Evolutionary conservation across 1,284 basidiomycete genomes (phyloP), one percentile per base, ranked within the genome.

Genomic region (Anthracocystis walkeri): DNA sequence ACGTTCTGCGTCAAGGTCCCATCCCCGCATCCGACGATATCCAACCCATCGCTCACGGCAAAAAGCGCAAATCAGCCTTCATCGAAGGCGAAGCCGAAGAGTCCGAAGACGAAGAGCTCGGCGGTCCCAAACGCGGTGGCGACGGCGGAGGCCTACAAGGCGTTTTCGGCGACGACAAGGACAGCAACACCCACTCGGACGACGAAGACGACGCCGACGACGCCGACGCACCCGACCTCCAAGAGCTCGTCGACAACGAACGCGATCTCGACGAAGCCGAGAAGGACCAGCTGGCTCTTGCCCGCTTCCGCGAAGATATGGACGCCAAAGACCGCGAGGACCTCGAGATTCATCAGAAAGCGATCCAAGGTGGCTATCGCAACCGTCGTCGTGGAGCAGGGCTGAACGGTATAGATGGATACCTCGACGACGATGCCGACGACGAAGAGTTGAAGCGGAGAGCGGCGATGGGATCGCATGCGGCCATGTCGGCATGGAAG

Each of bases 1-100:
- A 68, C 44, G 67, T 67, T 7, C 46, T 68, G 16, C 64, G 66
- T 12, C 20, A 42, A 51, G 57, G 60, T 2, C 54, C 53, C 12
- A 21, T 50, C 4, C 42, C 41, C 2, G 20, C 29, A 2, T 11
- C 33, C 8, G 51, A 48, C 38, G 44, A 50, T 25, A 38, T 50
- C 21, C 57, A 38, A 18, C 25, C 41, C 14, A 21, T n/a, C 11
- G 33, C 20, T 14, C 58, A 54, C 14, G 25, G 45, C 38, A 74
- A 74, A 57, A 79, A 72, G 45, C 69, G 66, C 61, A 76, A 76
- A 46, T 71, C 66, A 3, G 75, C 67, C 18, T 84, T 82, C 65
- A 72, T 84, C 38, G 77, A 77, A 51, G 82, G 82, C 6, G 82
- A 84, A 56, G 82, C 82, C n/a, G 82, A 80, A 58, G 82, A 84